Base-by-base conservation (phyloP, 2,329 filamentous ascomycete genomes). In the Talaromyces sp. region DNA sequence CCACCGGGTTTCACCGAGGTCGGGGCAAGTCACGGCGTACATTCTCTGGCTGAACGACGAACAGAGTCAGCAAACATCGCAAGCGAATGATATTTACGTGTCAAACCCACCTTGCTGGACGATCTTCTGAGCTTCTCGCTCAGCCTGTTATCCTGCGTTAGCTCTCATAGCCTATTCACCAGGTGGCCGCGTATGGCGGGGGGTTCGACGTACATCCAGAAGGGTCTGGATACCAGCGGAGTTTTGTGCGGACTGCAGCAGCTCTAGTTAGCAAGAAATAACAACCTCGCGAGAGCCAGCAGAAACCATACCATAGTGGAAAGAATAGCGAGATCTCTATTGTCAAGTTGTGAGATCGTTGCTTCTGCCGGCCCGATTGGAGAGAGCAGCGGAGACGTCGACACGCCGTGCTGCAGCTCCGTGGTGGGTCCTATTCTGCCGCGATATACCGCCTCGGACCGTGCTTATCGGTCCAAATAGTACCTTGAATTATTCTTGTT, bases 41-140 rank as follows among this genome's bases (percentile, higher is more conserved):
- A 96, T 86, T 96, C 92, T 86, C 92, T 86, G 72, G 92, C 91
- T 96, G 69, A 60, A 68, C 49, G 42, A 65, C 13, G 61, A 58
- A 15, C 62, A 59, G 11, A 56, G 58, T 60, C 53, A 60, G 53
- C 51, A 39, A 51, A 30, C 17, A 10, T 33, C 28, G 11, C 9
- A 39, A 17, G 17, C 4, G 19, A 17, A 25, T 39, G n/a, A 17
- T 68, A 51, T 33, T 2, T 19, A 2, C 11, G 33, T 9, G 10
- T 30, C 9, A 25, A 19, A 76, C 81, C 64, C 77, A 96, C 93
- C 91, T 85, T 95, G 92, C 79, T 98, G 93, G 62, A 99, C 93
- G 77, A 99, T 99, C 85, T 97, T 97, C 81, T 96, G 93, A 64
- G 95, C 95, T 79, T 98, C 93, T 79, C 92, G 90, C 85, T 99